phyloP scores from a whole-genome alignment of 805 yeast genomes.

The Candida dajiaensis region DNA sequence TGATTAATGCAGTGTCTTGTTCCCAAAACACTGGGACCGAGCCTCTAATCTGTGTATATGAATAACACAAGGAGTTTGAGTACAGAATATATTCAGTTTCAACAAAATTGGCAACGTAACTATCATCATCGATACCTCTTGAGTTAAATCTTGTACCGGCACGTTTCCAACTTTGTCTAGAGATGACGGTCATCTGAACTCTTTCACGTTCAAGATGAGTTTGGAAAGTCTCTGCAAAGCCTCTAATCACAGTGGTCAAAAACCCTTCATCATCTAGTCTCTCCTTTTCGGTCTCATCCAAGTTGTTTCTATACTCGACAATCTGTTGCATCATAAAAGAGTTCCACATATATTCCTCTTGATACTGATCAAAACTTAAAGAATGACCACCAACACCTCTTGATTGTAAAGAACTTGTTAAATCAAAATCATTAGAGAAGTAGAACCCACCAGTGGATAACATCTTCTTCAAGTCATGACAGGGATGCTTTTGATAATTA shows the following conservation, averaged over 20 bases:
- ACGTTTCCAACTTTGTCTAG: slow-evolving; percentile 93
- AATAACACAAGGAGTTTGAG: slow-evolving; percentile 48
- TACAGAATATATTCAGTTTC: slow-evolving; percentile 83
- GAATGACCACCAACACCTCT: slow-evolving; percentile 52
- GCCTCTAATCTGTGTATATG: slow-evolving; percentile 90
- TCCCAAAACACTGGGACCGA: slow-evolving; percentile 98
- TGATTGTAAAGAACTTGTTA: slow-evolving; percentile 79
- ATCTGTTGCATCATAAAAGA: slow-evolving; percentile 83
- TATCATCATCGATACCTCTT: slow-evolving; percentile 93
- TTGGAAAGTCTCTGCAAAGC: slow-evolving; percentile 79
- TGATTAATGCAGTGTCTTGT: slow-evolving; percentile 86
- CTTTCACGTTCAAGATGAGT: slow-evolving; percentile 32
- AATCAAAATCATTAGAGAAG: slow-evolving; percentile 86
- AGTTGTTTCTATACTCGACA: slow-evolving; percentile 62
- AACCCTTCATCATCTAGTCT: slow-evolving; percentile 72
- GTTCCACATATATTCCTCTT: slow-evolving; percentile 95
- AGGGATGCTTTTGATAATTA: slow-evolving; percentile 47
- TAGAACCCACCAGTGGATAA: slow-evolving; percentile 86
- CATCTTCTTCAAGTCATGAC: slow-evolving; percentile 70
- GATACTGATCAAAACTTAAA: slow-evolving; percentile 53
- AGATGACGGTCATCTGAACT: slow-evolving; percentile 65
- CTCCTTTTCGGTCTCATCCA: slow-evolving; percentile 53
- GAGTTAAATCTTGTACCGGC: slow-evolving; percentile 97
- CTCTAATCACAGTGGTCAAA: slow-evolving; percentile 87
- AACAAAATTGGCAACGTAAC: slow-evolving; percentile 92